Conservation (phyloP, 2,329 filamentous ascomycete genomes). For the Juglanconis oblonga region DNA sequence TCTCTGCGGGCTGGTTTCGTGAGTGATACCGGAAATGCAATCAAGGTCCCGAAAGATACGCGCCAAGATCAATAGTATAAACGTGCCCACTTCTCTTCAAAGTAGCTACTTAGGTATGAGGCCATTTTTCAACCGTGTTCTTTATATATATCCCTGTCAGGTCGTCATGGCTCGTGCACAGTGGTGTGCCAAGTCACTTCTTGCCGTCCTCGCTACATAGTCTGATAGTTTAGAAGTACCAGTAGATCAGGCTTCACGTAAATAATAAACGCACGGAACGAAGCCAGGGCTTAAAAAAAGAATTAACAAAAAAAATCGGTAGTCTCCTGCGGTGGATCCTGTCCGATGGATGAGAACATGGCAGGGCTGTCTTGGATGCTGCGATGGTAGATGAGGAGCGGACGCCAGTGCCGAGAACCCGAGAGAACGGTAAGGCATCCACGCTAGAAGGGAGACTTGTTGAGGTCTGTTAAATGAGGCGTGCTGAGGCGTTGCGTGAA, state of each 20-base stretch:
- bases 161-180: too few relatives aligned
- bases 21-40: not conserved
- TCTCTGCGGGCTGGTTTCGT: not conserved
- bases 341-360: not conserved
- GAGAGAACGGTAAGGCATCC: not conserved
- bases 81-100: not conserved
- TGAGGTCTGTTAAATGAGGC: not conserved
- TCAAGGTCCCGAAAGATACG: not conserved
- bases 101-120: not conserved
- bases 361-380: not conserved
- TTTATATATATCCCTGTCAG: not conserved
- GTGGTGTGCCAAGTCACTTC: too few relatives aligned
- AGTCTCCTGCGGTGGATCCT: too few relatives aligned
- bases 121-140: not conserved
- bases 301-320: too few relatives aligned
- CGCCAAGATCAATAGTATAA: conserved; percentile 1
- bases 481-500: not conserved
- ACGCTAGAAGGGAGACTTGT: not conserved
- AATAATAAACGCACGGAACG: too few relatives aligned
- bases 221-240: too few relatives aligned
- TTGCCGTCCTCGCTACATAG: too few relatives aligned
- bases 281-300: too few relatives aligned
- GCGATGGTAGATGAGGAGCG: not conserved
- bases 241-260: too few relatives aligned
- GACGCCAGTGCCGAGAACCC: not conserved